phyloP scores from a whole-genome alignment of 371 early-diverging fungal species.

The Actinomortierella ambigua region DNA sequence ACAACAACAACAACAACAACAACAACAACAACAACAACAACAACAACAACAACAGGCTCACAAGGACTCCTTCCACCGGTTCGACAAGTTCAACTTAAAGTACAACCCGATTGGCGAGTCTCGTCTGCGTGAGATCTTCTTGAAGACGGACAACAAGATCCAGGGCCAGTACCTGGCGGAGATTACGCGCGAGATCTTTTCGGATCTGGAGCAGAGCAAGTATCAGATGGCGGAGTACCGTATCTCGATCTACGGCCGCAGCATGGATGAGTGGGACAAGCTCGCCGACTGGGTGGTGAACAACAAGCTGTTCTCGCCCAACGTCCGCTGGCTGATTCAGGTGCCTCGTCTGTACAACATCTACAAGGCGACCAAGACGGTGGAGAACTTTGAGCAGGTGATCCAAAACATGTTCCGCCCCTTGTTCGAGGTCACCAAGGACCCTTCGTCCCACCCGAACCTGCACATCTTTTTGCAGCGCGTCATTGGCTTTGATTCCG shows the following conservation, averaged over 20 bases:
- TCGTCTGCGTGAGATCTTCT: slow-evolving; percentile 80
- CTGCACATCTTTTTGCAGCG: slow-evolving; percentile 93
- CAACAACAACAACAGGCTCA: slow-evolving; percentile 57
- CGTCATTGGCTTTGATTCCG: slow-evolving; percentile 96
- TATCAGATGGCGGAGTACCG: slow-evolving; percentile 96
- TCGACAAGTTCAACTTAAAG: slow-evolving; percentile 98
- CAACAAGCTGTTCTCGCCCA: slow-evolving; percentile 88
- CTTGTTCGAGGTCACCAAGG: slow-evolving; percentile 90
- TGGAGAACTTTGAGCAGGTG: slow-evolving; percentile 83
- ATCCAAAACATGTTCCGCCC: slow-evolving; percentile 92
- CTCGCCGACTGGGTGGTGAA: slow-evolving; percentile 95
- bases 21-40: too few relatives aligned
- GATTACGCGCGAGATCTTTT: slow-evolving; percentile 92
- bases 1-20: too few relatives aligned
- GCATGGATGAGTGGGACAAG: slow-evolving; percentile 89
- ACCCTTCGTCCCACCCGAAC: slow-evolving; percentile 86
- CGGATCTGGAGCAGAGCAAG: slow-evolving; percentile 94
- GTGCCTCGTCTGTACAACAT: slow-evolving; percentile 95
- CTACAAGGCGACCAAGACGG: slow-evolving; percentile 74
- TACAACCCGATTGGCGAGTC: slow-evolving; percentile 93
- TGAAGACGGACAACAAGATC: slow-evolving; percentile 97
- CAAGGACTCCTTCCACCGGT: slow-evolving; percentile 88
- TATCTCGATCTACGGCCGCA: slow-evolving; percentile 91
- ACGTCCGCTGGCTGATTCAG: slow-evolving; percentile 98
- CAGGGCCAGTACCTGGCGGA: slow-evolving; percentile 94